Evolutionary conservation across 2,329 filamentous ascomycete species (phyloP).

Genomic region (Monosporascus sp.): DNA sequence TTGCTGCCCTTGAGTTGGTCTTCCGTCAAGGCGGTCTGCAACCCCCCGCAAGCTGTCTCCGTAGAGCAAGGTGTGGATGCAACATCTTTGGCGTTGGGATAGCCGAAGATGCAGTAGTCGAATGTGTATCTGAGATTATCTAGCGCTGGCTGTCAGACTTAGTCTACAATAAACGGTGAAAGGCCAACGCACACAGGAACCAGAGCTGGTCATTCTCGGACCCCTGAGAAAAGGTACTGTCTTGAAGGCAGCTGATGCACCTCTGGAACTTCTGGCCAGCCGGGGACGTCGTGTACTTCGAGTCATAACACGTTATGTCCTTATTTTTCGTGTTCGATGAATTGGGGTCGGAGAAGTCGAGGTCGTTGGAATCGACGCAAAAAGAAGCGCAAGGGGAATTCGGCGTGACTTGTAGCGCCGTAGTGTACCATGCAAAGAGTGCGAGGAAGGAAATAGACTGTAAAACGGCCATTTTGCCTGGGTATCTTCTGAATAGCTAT

Average conservation of each 20-base stretch:
- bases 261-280: slow-evolving; percentile 40
- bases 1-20: slow-evolving; percentile 30
- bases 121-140: slow-evolving; percentile 50
- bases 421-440: slow-evolving; percentile 12
- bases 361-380: slow-evolving; percentile 37
- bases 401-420: slow-evolving; percentile 43
- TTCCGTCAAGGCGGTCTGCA: slow-evolving; percentile 35
- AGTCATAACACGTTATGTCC: slow-evolving; percentile 44
- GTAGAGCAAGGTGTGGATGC: slow-evolving; percentile 46
- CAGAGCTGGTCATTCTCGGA: slow-evolving; percentile 48
- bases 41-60: slow-evolving; percentile 42
- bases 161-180: background rate
- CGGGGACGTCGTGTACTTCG: slow-evolving; percentile 31
- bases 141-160: slow-evolving; percentile 18
- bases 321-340: slow-evolving; percentile 38
- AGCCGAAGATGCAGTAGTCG: slow-evolving; percentile 47
- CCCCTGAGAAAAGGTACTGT: slow-evolving; percentile 41
- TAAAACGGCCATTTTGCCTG: slow-evolving; percentile 19
- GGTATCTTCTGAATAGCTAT: slow-evolving; percentile 7
- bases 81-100: slow-evolving; percentile 40
- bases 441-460: slow-evolving; percentile 17
- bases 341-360: slow-evolving; percentile 39
- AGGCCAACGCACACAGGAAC: slow-evolving; percentile 45
- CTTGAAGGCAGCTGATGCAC: slow-evolving; percentile 49
- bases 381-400: slow-evolving; percentile 49